Evolutionary conservation across 345 rosid species (phyloP), one percentile per base, ranked within the genome.

Genomic region (Aquilaria yunnanensis): DNA sequence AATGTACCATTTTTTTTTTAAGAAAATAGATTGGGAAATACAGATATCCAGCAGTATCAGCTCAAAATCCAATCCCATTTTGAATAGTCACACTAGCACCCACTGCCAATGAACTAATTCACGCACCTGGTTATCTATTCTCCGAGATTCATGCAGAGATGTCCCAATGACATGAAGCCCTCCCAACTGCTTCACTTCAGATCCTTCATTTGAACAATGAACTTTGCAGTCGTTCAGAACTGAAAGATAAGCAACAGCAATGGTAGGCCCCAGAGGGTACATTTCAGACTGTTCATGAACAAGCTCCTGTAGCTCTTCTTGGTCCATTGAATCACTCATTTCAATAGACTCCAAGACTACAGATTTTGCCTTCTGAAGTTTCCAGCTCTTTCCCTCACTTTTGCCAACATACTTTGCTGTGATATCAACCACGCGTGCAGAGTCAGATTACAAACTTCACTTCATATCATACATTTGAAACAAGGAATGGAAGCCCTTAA

Each of bases 141-240:
- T 87, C 63, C 98, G 87, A 59, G 98, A 92, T 63, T 92, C 98
- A 34, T 92, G 96, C 80, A 92, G 78, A 61, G 98, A 92, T 73
- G 98, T 89, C 23, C 98, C 98, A 48, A 85, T 84, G 50, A 92
- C 98, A 76, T 92, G 98, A 67, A 92, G 96, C 37, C 98, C 98
- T 64, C 98, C 98, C 54, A 92, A 93, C 67, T 81, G 80, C 77
- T 89, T 92, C 64, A 92, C 98, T 80, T 92, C 96, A 73, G 80
- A 80, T 52, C 98, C 98, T 79, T 92, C 98, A 69, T 66, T 77
- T 68, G 70, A 75, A 79, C 87, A 87, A 71, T 92, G 96, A 54
- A 63, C 83, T 87, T 89, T 96, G 74, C 98, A 92, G 62, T 92
- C 96, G 76, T 82, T 78, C 52, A 89, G 82, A 71, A 89, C 87